phyloP scores from a whole-genome alignment of 2,329 filamentous ascomycete genomes.

The Penicillium sp. region DNA sequence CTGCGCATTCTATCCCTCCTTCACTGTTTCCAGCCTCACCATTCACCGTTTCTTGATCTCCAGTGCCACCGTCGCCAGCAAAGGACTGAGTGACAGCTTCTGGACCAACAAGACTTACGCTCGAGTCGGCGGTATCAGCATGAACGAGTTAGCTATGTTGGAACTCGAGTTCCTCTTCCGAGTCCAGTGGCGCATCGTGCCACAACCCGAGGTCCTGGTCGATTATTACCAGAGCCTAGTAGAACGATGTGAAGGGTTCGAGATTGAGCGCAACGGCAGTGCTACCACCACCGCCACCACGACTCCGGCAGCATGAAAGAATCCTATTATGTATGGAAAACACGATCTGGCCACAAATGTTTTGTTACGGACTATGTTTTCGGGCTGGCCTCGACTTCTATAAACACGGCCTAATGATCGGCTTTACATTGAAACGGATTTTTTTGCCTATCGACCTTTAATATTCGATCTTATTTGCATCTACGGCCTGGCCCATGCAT shows the following conservation, averaged over 20 bases:
- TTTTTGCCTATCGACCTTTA: constrained; percentile 6
- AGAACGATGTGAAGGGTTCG: constrained; percentile 62
- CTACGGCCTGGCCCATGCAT: constrained; percentile 4
- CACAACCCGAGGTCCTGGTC: constrained; percentile 87
- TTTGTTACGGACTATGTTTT: constrained; percentile 1
- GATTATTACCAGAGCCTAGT: constrained; percentile 92
- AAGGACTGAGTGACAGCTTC: constrained; percentile 93
- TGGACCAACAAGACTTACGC: constrained; percentile 99
- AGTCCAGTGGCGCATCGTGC: constrained; percentile 96
- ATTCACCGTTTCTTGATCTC: constrained; percentile 97
- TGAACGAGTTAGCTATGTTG: constrained; percentile 84
- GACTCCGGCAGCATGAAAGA: constrained; percentile 14
- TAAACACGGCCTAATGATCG: not conserved
- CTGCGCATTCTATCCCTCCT: constrained; percentile 87
- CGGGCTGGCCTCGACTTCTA: constrained; percentile 23
- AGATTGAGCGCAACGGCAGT: constrained; percentile 44
- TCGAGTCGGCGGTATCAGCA: constrained; percentile 85
- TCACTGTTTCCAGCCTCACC: constrained; percentile 93
- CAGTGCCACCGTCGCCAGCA: constrained; percentile 90
- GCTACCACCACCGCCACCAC: constrained; percentile 8
- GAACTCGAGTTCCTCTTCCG: constrained; percentile 92
- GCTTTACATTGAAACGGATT: not conserved
- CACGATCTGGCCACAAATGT: constrained; percentile 1
- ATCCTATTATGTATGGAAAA: not conserved
- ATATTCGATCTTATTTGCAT: constrained; percentile 16